phyloP scores from a whole-genome alignment of 176 grass and related monocot species.

The Themeda triandra region DNA sequence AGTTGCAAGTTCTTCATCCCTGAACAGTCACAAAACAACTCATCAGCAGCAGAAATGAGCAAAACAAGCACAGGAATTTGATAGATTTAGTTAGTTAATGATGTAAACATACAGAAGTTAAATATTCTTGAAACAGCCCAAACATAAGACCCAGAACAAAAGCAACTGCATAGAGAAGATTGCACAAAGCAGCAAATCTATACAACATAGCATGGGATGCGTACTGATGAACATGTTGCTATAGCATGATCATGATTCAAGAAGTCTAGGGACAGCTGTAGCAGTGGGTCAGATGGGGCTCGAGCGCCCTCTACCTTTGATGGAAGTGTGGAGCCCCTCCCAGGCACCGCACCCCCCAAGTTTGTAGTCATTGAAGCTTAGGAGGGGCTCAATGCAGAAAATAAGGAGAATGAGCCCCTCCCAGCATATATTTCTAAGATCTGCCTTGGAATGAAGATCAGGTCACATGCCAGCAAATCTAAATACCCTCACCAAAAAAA shows the following conservation, averaged over 20 bases:
- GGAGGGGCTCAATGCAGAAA: no score
- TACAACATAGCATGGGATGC: not conserved
- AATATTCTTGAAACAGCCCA: not conserved
- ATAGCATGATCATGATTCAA: not conserved
- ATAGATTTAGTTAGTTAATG: not conserved
- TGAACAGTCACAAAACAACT: conserved; percentile 31
- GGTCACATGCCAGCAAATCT: not conserved
- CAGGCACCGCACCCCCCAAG: no score
- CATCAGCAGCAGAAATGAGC: not conserved
- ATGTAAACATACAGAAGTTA: not conserved
- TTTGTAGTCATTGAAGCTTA: no score
- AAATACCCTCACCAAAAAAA: not conserved
- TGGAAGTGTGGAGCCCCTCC: no score
- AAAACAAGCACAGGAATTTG: not conserved
- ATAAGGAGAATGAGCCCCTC: no score
- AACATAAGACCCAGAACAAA: not conserved
- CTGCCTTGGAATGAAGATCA: not conserved
- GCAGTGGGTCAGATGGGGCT: no score
- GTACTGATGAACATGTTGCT: not conserved
- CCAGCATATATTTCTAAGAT: not conserved
- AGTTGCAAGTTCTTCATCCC: conserved; percentile 82
- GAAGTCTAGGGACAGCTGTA: no score
- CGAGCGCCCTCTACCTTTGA: no score
- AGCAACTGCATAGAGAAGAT: not conserved
- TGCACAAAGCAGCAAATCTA: not conserved